These are phyloP conservation scores for Akanthomyces uredinophilus DNA, from an alignment of 2,329 filamentous ascomycete genomes.

Conservation along the genomic window DNA sequence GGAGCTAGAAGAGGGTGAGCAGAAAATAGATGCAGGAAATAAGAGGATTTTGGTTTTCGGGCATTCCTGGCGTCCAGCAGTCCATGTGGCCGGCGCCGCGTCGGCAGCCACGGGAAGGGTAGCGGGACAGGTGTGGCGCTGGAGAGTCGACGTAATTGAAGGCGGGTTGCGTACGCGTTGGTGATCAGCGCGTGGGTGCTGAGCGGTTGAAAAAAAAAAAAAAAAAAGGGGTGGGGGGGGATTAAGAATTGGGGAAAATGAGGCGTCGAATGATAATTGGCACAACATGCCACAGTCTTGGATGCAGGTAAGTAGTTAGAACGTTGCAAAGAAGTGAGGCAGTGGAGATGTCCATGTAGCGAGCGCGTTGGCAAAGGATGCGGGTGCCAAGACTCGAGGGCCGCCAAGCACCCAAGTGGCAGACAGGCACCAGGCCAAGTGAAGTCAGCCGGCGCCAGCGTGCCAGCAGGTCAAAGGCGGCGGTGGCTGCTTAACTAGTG, in stretches of 20 bases:
- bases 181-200: background rate
- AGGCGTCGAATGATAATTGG: background rate
- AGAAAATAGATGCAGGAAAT: background rate
- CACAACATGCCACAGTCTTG: no score
- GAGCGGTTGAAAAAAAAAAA: background rate
- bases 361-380: background rate
- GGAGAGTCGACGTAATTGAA: background rate
- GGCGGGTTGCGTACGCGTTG: background rate
- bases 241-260: background rate
- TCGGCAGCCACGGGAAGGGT: constrained; percentile 4
- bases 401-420: no score
- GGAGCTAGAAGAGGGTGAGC: background rate
- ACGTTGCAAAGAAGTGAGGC: background rate
- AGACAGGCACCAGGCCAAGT: no score
- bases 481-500: background rate
- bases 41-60: background rate
- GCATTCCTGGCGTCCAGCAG: background rate
- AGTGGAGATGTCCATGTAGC: background rate
- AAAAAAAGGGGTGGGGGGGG: no score
- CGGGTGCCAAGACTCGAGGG: background rate
- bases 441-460: no score
- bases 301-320: background rate
- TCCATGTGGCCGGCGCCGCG: background rate
- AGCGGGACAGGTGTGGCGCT: constrained; percentile 5
- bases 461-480: background rate